Conservation (phyloP, 768 basidiomycete species). For the Lactifluus subvellereus region DNA sequence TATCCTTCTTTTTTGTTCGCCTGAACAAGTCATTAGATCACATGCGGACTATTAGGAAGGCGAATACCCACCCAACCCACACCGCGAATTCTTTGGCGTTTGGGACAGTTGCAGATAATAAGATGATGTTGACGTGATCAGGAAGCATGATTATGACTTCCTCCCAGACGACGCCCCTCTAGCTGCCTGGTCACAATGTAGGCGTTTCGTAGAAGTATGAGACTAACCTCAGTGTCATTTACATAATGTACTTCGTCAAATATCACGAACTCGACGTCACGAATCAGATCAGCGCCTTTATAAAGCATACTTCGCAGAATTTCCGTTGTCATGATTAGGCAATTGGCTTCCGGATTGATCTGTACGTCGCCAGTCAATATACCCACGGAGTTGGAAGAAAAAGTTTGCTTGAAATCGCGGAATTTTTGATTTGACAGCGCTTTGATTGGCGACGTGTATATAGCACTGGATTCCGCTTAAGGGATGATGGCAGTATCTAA, state of each 20-base stretch:
- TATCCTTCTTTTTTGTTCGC: conserved; percentile 98
- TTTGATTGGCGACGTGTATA: conserved; percentile 98
- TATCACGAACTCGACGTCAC: conserved; percentile 98
- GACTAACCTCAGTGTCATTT: conserved; percentile 88
- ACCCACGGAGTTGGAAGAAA: conserved; percentile 85
- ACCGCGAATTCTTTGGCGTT: conserved; percentile 98
- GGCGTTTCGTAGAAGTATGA: neutral
- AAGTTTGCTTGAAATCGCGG: conserved; percentile 96
- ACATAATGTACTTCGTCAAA: conserved; percentile 99
- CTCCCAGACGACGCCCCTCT: conserved; percentile 99
- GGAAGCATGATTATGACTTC: conserved; percentile 99
- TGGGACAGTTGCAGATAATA: conserved; percentile 95
- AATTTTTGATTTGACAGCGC: conserved; percentile 99
- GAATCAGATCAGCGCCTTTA: conserved; percentile 96
- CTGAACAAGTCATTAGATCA: conserved; percentile 37
- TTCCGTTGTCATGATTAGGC: conserved; percentile 97
- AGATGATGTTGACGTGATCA: conserved; percentile 96
- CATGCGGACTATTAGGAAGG: neutral
- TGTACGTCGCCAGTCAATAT: conserved; percentile 98
- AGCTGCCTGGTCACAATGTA: neutral
- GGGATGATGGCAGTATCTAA: neutral
- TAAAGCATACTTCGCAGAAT: conserved; percentile 98
- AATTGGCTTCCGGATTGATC: conserved; percentile 96
- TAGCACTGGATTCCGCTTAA: conserved; percentile 53
- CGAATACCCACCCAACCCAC: conserved; percentile 85